Percentiles rank a stretch among this genome's conserved stretches.
These are phyloP conservation scores for Secale cereale DNA, from an alignment of 176 grass and related monocot genomes.

Conservation along the genomic window DNA sequence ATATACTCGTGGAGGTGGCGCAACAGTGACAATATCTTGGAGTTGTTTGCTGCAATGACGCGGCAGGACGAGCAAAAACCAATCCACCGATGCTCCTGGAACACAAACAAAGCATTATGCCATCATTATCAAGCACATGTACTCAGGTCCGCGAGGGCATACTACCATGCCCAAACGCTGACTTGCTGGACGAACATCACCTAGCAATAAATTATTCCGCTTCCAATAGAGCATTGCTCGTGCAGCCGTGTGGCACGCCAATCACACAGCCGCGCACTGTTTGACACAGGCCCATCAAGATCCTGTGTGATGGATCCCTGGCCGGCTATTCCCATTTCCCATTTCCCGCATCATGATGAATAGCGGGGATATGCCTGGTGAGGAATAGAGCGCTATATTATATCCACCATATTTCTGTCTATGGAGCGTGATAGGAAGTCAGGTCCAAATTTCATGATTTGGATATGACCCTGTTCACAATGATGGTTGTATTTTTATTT, in stretches of 20 bases:
- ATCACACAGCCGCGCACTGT: background rate
- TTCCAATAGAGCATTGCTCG: background rate
- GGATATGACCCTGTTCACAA: background rate
- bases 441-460: background rate
- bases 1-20: too few species aligned
- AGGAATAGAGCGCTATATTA: background rate
- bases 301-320: background rate
- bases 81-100: background rate
- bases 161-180: background rate
- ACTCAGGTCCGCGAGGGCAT: background rate
- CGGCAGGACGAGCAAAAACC: background rate
- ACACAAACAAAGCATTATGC: background rate
- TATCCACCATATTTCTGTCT: background rate
- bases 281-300: background rate
- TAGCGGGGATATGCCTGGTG: background rate
- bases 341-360: background rate
- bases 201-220: background rate
- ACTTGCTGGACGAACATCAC: background rate
- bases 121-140: background rate
- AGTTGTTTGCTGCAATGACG: background rate
- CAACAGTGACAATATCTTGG: background rate
- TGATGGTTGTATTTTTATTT: background rate
- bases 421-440: background rate
- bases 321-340: background rate
- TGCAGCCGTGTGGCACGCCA: background rate